Evolutionary conservation across 2,329 filamentous ascomycete species (phyloP), one percentile per base, ranked within the genome.

Genomic region (Didymella segeticola): DNA sequence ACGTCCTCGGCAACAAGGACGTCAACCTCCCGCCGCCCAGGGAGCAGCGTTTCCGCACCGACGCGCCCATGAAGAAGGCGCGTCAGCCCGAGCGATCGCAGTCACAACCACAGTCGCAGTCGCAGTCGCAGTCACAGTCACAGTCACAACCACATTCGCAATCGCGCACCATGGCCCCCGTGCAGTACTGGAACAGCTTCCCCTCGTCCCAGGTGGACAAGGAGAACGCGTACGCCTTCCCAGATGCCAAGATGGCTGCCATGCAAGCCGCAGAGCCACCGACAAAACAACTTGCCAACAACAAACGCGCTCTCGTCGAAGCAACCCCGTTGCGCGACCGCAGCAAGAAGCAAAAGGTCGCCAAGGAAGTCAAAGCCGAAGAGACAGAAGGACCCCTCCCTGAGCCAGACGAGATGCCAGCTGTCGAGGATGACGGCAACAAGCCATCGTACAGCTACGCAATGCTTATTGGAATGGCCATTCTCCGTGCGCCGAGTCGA

Each of bases 381-480:
- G 68, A 71, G 39, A 70, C 74, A 26, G 76, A 81, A 53, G 73
- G 76, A 25, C 75, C 82, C 20, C 77, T 93, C 4, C 90, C 91
- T 4, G 81, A 88, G 41, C 87, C 88, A 42, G 84, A 89, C 59
- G 88, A 91, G n/a, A 95, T 96, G 79, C 90, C 92, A 5, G 75
- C 80, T 5, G 86, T 97, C 26, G 80, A 88, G 53, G 95, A 98
- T 70, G 91, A 97, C 71, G 93, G 93, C 66, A 81, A 82, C 49
- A 98, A 99, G 74, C 95, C 95, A 5, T 84, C 87, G 5, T 91
- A 93, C 76, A 98, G 93, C 78, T 99, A 99, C 73, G 93, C 95
- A 17, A 90, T 89, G 64, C 83, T 99, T 64, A 98, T 98, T 61
- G 95, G 91, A 71, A 97, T 97, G 93, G 92, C 95, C 45, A 97